phyloP scores from a whole-genome alignment of 2,329 filamentous ascomycete genomes.

The Clarireedia sp. region DNA sequence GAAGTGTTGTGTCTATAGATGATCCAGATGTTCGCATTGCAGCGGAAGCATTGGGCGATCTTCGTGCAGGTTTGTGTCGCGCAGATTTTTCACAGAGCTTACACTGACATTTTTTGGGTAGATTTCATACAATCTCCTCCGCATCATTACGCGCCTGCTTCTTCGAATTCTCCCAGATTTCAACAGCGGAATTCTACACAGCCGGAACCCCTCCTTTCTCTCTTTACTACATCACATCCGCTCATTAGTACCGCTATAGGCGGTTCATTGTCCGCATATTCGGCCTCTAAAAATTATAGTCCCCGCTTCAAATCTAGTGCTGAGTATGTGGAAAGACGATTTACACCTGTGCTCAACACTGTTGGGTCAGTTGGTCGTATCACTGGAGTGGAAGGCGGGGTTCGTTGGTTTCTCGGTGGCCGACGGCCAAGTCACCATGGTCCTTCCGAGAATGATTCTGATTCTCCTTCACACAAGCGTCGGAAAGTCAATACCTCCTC shows the following conservation, averaged over 20 bases:
- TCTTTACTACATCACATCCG: slow-evolving; percentile 83
- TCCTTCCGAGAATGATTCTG: slow-evolving; percentile 39
- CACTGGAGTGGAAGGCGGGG: slow-evolving; percentile 79
- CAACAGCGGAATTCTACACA: slow-evolving; percentile 29
- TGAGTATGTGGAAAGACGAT: slow-evolving; percentile 82
- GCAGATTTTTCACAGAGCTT: neutral
- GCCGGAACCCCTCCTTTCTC: slow-evolving; percentile 72
- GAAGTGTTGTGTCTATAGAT: slow-evolving; percentile 40
- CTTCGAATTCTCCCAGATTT: slow-evolving; percentile 32
- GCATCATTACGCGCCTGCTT: slow-evolving; percentile 23
- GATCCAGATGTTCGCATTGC: slow-evolving; percentile 62
- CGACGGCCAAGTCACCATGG: slow-evolving; percentile 29
- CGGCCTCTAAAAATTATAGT: slow-evolving; percentile 81
- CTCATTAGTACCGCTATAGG: slow-evolving; percentile 79
- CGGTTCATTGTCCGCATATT: slow-evolving; percentile 77
- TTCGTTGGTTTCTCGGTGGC: slow-evolving; percentile 72
- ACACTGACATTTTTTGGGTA: slow-evolving; percentile 27
- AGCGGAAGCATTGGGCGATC: slow-evolving; percentile 67
- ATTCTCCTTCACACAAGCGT: slow-evolving; percentile 46
- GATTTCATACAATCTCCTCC: slow-evolving; percentile 60
- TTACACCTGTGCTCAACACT: slow-evolving; percentile 79
- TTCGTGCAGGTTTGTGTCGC: slow-evolving; percentile 56
- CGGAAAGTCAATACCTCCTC: slow-evolving; percentile 44
- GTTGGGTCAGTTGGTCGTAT: slow-evolving; percentile 75
- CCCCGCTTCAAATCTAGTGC: slow-evolving; percentile 83